A percentile compares a stretch with the other conserved stretches of the same genome.
phyloP scores from a whole-genome alignment of 805 yeast species.

The Candida xiaguanensis region DNA sequence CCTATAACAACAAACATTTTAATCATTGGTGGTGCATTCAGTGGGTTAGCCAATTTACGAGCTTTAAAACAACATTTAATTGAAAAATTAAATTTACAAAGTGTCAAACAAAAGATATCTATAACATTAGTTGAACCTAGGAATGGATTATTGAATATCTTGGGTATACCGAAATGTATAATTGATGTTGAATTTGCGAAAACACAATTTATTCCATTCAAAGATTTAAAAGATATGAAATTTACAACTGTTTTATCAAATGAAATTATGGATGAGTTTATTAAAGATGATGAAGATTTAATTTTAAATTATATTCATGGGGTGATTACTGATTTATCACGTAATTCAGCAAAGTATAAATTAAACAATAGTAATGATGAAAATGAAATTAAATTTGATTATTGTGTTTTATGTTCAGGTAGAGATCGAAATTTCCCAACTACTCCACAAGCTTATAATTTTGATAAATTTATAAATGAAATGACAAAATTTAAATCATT shows the following conservation, averaged over 20 bases:
- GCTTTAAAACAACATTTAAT: slow-evolving; percentile 15
- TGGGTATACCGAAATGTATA: slow-evolving; percentile 38
- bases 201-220: slow-evolving; percentile 33
- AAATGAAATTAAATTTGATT: slow-evolving; percentile 37
- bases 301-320: slow-evolving; percentile 31
- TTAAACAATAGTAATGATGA: slow-evolving; percentile 13
- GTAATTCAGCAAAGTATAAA: slow-evolving; percentile 22
- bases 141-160: slow-evolving; percentile 35
- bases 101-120: slow-evolving; percentile 14
- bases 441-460: slow-evolving; percentile 43
- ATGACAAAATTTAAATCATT: slow-evolving; percentile 31
- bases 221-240: slow-evolving; percentile 23
- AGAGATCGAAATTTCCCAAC: slow-evolving; percentile 53
- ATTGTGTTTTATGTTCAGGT: slow-evolving; percentile 46
- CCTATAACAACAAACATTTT: slow-evolving; percentile 31
- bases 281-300: slow-evolving; percentile 6
- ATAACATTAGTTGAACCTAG: slow-evolving; percentile 39
- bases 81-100: not conserved
- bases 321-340: slow-evolving; percentile 22
- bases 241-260: slow-evolving; percentile 26
- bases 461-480: slow-evolving; percentile 34
- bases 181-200: slow-evolving; percentile 37
- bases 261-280: slow-evolving; percentile 4
- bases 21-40: slow-evolving; percentile 40
- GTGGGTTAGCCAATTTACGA: slow-evolving; percentile 35